Evolutionary conservation across 2,329 filamentous ascomycete genomes (phyloP).

Genomic region (Stenocarpella maydis): DNA sequence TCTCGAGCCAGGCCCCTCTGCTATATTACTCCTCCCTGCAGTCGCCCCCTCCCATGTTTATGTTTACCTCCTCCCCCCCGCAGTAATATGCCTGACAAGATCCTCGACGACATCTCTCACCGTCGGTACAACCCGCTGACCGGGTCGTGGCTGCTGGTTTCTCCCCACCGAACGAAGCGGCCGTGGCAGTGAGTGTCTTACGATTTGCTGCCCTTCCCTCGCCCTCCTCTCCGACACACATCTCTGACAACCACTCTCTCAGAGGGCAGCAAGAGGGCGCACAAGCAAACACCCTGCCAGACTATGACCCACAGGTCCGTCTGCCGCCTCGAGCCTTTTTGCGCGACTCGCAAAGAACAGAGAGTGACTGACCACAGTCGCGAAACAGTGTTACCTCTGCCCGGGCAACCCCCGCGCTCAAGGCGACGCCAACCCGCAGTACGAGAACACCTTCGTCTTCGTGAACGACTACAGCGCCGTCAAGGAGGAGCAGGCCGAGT

Average conservation of each 20-base stretch:
- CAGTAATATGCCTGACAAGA: slow-evolving; percentile 73
- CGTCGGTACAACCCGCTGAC: slow-evolving; percentile 91
- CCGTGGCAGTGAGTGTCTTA: slow-evolving; percentile 86
- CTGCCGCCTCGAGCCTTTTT: not conserved
- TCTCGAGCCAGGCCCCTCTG: not conserved
- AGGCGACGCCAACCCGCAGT: slow-evolving; percentile 86
- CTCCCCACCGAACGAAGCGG: slow-evolving; percentile 93
- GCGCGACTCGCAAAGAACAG: not conserved
- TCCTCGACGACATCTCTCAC: slow-evolving; percentile 96
- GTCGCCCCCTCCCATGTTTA: not conserved
- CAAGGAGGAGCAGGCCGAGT: slow-evolving; percentile 89
- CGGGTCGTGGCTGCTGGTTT: slow-evolving; percentile 92
- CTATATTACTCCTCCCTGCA: not conserved
- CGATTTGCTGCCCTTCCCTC: too few species aligned
- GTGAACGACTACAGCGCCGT: slow-evolving; percentile 98
- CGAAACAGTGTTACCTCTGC: slow-evolving; percentile 86
- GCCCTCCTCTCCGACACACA: too few species aligned
- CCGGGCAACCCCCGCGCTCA: slow-evolving; percentile 89
- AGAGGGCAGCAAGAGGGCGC: slow-evolving; percentile 82
- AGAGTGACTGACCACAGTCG: not conserved
- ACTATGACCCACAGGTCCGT: slow-evolving; percentile 78
- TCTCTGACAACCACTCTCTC: slow-evolving; percentile 14
- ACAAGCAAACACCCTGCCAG: slow-evolving; percentile 73
- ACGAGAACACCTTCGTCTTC: slow-evolving; percentile 89
- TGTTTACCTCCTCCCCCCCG: not conserved